These are phyloP conservation scores for Lantana camara DNA, from an alignment of 257 asterid species.

Conservation along the genomic window DNA sequence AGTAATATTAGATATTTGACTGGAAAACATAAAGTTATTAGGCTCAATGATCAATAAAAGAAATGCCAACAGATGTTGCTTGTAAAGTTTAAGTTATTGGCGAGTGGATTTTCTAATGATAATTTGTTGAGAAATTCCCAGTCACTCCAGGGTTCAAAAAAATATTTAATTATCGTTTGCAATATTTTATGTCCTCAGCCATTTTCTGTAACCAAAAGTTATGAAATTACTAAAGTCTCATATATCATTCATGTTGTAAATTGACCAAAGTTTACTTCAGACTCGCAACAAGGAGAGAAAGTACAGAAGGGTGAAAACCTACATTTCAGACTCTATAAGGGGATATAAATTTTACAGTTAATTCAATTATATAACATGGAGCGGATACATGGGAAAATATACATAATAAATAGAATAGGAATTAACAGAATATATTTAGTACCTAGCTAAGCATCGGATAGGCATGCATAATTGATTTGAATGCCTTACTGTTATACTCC, in stretches of 20 bases:
- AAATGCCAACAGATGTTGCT: neutral
- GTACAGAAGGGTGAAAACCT: neutral
- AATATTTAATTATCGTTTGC: too few species aligned
- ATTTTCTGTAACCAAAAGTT: too few species aligned
- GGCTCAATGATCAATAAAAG: neutral
- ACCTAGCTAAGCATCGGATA: neutral
- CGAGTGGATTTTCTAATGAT: neutral
- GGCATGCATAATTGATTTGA: neutral
- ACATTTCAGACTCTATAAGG: neutral
- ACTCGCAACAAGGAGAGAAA: too few species aligned
- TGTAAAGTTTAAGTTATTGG: neutral
- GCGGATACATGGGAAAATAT: neutral
- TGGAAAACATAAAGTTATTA: neutral
- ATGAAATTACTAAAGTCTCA: too few species aligned
- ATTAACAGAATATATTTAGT: neutral
- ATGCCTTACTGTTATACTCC: constrained; percentile 20
- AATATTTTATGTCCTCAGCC: too few species aligned
- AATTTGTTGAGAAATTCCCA: too few species aligned
- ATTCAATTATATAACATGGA: neutral
- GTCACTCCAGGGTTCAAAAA: too few species aligned
- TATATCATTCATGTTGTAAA: too few species aligned
- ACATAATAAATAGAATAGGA: neutral
- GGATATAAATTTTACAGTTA: neutral
- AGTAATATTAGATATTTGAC: neutral
- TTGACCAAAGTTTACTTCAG: too few species aligned